Conservation (phyloP, 2,329 filamentous ascomycete species). For the Ophiostoma fasciatum region DNA sequence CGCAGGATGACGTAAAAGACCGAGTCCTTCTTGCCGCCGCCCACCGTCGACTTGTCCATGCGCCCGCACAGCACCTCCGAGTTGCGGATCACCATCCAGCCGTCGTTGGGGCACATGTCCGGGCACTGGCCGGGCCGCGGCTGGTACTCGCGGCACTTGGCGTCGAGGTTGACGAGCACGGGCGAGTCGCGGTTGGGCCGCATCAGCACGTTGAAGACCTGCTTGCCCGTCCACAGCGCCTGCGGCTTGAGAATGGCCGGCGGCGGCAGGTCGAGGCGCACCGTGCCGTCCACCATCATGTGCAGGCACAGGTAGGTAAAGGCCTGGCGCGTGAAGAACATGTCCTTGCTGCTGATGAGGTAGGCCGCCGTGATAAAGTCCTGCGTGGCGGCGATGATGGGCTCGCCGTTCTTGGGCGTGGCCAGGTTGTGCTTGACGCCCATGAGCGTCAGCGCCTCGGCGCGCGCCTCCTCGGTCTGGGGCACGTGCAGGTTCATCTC, state of each 20-base stretch:
- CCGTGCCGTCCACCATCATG: conserved; percentile 78
- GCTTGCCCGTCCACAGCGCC: conserved; percentile 86
- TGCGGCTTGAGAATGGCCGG: conserved; percentile 77
- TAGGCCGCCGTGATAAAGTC: conserved; percentile 97
- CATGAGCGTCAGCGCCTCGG: conserved; percentile 93
- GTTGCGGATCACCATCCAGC: conserved; percentile 85
- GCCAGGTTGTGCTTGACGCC: conserved; percentile 93
- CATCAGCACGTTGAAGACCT: conserved; percentile 75
- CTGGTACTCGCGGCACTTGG: conserved; percentile 73
- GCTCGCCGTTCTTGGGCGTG: conserved; percentile 94
- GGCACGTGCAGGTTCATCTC: conserved; percentile 99
- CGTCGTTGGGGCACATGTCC: conserved; percentile 74
- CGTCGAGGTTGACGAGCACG: conserved; percentile 82
- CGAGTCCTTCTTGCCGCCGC: conserved; percentile 92
- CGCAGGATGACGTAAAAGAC: conserved; percentile 93
- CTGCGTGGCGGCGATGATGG: conserved; percentile 96
- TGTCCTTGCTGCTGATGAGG: conserved; percentile 79
- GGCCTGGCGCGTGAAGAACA: conserved; percentile 75
- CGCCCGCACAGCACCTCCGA: conserved; percentile 94
- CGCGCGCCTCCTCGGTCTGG: conserved; percentile 90
- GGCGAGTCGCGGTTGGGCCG: conserved; percentile 71
- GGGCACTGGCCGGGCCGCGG: conserved; percentile 40
- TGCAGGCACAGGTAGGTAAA: conserved; percentile 86
- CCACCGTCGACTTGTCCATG: conserved; percentile 98
- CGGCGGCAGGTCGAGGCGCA: conserved; percentile 69